Evolutionary conservation across 441 rosid genomes (phyloP), one percentile per base, ranked within the genome.

Genomic region (Erodium moschatum): DNA sequence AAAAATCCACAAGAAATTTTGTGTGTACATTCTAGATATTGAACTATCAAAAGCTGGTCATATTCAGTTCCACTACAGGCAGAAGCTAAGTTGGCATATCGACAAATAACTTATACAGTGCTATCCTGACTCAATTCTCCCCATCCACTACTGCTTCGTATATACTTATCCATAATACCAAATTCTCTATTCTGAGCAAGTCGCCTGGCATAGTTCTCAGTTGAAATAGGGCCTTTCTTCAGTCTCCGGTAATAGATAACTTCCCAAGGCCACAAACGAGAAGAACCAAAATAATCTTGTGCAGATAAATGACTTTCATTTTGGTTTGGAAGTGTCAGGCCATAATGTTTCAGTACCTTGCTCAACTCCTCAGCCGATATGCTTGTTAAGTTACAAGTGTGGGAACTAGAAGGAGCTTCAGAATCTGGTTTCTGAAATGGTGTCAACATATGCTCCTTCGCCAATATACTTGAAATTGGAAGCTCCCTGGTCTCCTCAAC

Each of bases 241-340:
- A 79, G 79, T 71, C 85, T 81, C 73, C 85, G 80, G 58, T 79
- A 76, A 66, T 74, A 76, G 33, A 85, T 64, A 35, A 80, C 71
- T 70, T 81, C 83, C 84, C 87, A 85, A 13, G 84, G 89, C 85
- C 89, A 85, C 72, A 81, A 58, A 68, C 83, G 75, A 72, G 84
- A 78, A 78, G 81, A 79, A 67, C 85, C 85, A 75, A 83, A 85
- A 74, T 77, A 83, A 42, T 69, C 72, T 16, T 80, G 83, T 4
- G 62, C 76, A 16, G 73, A 29, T 50, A 75, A 67, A 66, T 69
- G 72, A 74, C 52, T 78, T 70, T 71, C 73, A 70, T 69, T 74
- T 66, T 79, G 85, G 38, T 71, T 76, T 4, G 71, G 80, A 20
- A 70, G 70, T 40, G 72, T 70, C 67, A 75, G 72, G 58, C 81